Percentiles rank a stretch among this genome's conserved stretches.
phyloP scores from a whole-genome alignment of 2,329 filamentous ascomycete genomes.

The Epichloe festucae region DNA sequence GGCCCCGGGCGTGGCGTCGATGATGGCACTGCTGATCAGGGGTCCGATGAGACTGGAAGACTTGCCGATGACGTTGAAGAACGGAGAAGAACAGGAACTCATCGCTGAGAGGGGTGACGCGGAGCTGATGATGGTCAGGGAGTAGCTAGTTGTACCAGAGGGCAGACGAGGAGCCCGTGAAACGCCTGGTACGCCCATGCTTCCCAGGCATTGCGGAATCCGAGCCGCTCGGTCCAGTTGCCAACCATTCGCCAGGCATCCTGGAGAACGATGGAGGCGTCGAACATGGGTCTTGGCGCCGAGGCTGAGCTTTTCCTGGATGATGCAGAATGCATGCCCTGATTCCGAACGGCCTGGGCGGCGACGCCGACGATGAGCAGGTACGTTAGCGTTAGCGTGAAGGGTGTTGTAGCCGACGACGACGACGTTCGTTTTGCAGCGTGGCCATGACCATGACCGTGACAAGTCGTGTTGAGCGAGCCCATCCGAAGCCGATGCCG shows the following conservation, averaged over 20 bases:
- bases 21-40: conserved; percentile 55
- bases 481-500: conserved; percentile 56
- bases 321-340: conserved; percentile 45
- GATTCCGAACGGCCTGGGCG: conserved; percentile 50
- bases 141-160: conserved; percentile 60
- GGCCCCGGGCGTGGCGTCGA: conserved; percentile 41
- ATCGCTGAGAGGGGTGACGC: conserved; percentile 53
- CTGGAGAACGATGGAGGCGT: conserved; percentile 46
- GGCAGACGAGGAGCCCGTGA: conserved; percentile 54
- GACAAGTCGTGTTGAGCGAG: conserved; percentile 53
- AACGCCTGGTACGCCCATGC: conserved; percentile 36
- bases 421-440: conserved; percentile 50
- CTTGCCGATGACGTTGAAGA: conserved; percentile 58
- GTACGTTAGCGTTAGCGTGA: conserved; percentile 50
- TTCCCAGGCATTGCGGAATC: conserved; percentile 33
- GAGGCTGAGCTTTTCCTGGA: conserved; percentile 46
- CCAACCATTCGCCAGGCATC: conserved; percentile 36
- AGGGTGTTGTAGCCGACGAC: conserved; percentile 53
- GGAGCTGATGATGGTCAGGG: conserved; percentile 58
- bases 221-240: conserved; percentile 31
- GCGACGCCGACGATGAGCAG: conserved; percentile 53
- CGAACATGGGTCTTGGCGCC: conserved; percentile 57
- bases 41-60: conserved; percentile 56
- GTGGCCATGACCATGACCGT: conserved; percentile 55
- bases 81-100: conserved; percentile 57